These are phyloP conservation scores for Cardamine occulta DNA, from an alignment of 345 rosid genomes.

Conservation along the genomic window DNA sequence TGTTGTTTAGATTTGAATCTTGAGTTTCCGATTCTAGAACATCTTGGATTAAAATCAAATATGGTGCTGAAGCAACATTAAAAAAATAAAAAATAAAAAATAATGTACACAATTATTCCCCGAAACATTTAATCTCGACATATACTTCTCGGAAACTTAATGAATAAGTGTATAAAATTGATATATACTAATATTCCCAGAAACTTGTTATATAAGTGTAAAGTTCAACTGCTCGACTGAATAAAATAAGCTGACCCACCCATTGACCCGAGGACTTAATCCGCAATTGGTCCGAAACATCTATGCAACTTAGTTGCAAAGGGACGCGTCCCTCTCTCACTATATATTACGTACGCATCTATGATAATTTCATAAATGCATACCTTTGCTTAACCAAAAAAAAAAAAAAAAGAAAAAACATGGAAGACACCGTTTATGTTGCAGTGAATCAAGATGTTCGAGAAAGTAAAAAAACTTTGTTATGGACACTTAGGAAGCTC, in stretches of 20 bases:
- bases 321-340: not conserved
- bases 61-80: not conserved
- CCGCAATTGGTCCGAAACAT: slow-evolving; percentile 32
- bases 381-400: not conserved
- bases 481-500: slow-evolving; percentile 54
- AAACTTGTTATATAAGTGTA: slow-evolving; percentile 22
- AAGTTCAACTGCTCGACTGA: slow-evolving; percentile 18
- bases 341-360: slow-evolving; percentile 12
- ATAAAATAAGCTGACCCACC: slow-evolving; percentile 31
- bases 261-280: slow-evolving; percentile 15
- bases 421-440: slow-evolving; percentile 53
- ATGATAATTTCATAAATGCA: not conserved
- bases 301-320: slow-evolving; percentile 18
- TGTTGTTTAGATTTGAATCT: no score
- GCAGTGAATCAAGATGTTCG: slow-evolving; percentile 58
- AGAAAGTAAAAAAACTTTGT: slow-evolving; percentile 53
- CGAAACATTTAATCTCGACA: not conserved
- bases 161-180: not conserved
- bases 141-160: slow-evolving; percentile 5
- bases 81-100: not conserved
- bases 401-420: not conserved
- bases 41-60: not conserved
- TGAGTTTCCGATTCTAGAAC: not conserved
- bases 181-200: not conserved
- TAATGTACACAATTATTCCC: not conserved